Base-by-base conservation (phyloP, 2,329 filamentous ascomycete genomes). In the Cadophora malorum region DNA sequence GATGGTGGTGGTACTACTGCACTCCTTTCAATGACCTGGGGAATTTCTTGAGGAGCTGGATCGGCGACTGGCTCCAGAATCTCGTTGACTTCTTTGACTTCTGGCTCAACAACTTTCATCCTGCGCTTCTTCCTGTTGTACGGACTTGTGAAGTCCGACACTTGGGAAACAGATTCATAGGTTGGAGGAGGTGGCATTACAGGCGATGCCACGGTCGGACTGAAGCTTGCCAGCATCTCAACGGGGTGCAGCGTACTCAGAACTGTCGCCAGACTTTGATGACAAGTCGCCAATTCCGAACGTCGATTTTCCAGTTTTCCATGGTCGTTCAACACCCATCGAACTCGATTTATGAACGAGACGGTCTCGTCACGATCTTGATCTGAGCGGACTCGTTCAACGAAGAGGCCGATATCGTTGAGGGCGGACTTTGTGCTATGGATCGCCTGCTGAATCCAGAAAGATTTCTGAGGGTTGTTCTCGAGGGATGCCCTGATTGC, bases 281-380 rank as follows among this genome's bases (percentile, higher is more conserved):
- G 65, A 31, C 58, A 47, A n/a, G 68, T 59, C 3, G 61, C 38
- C 33, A 69, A 63, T 38, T 69, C 65, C 25, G 53, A 62, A 3
- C 50, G 45, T 52, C 68, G 55, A 55, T 65, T 69, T 10, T 60
- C 65, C 21, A 69, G 35, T 45, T 67, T 69, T 1, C 55, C 68
- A 31, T 67, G 62, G 21, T 69, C 68, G 16, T 67, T 67, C 16
- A 69, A 58, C 12, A 69, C 63, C 68, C 68, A 69, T 16, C 59
- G 41, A 25, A 69, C 65, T 59, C 65, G 56, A 14, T 65, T 60
- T 7, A 50, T 49, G 38, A 64, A 69, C 10, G 64, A 64, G 33
- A 67, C 56, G 50, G 25, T 67, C 23, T 65, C 67, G 45, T 68
- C 45, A 12, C 63, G 53, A 12, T 64, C 60, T 23, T 63, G 60